Percentiles rank a stretch among this genome's conserved stretches.
Evolutionary conservation across 169 alveolate species (phyloP).

Genomic region (Eimeria sp.): DNA sequence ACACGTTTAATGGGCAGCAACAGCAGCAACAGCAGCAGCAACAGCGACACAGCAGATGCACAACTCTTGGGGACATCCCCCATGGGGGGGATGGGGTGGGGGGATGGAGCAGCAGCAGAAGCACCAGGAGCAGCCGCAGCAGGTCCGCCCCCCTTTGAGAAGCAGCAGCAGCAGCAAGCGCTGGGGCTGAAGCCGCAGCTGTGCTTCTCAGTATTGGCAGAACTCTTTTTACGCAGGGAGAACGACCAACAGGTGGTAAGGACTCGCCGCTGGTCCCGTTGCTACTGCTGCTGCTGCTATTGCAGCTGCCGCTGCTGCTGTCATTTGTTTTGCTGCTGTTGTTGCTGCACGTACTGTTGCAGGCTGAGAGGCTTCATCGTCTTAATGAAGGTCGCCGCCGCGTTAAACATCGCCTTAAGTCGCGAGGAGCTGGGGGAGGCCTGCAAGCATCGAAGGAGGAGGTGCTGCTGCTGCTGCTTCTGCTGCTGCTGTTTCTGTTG

Average conservation of each 20-base stretch:
- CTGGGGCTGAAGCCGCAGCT: conserved; percentile 8
- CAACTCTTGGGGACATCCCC: not conserved
- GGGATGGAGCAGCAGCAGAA: not conserved
- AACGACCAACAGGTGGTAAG: conserved; percentile 33
- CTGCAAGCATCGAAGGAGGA: conserved; percentile 11
- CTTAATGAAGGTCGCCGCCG: conserved; percentile 58
- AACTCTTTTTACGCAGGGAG: not conserved
- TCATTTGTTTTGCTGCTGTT: not conserved
- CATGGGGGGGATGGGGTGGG: not conserved
- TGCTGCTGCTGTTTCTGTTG: conserved; percentile 24
- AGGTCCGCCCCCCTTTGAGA: not conserved
- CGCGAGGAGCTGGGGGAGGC: conserved; percentile 12
- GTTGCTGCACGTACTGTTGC: conserved; percentile 1
- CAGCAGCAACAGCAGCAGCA: conserved; percentile 46
- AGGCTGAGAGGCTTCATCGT: conserved; percentile 50
- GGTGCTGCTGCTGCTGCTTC: conserved; percentile 34
- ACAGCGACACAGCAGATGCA: conserved; percentile 42
- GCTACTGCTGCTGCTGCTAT: not conserved
- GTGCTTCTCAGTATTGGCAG: not conserved
- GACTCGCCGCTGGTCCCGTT: not conserved
- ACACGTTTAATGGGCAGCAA: not conserved
- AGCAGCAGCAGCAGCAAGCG: conserved; percentile 34
- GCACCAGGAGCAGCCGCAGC: not conserved
- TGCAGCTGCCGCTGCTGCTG: conserved; percentile 37
- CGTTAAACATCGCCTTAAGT: conserved; percentile 7